Conservation (phyloP, 371 early-diverging fungal genomes). For the Actinomortierella ambigua region DNA sequence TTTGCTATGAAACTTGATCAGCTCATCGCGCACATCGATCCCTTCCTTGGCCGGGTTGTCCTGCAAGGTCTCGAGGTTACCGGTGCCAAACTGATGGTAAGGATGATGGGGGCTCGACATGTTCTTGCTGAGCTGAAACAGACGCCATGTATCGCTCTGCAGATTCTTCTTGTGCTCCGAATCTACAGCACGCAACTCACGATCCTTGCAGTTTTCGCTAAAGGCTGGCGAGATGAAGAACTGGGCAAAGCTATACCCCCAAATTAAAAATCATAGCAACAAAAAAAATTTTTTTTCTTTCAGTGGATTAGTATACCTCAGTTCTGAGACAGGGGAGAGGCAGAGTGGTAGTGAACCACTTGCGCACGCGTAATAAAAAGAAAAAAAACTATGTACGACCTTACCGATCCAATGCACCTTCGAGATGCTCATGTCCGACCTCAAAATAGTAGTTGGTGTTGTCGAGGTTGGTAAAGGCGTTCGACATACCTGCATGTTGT, state of each 20-base stretch:
- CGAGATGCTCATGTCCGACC: constrained; percentile 81
- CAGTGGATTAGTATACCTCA: too few species aligned
- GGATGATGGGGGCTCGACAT: constrained; percentile 84
- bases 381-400: not conserved
- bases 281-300: too few species aligned
- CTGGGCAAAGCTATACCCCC: constrained; percentile 74
- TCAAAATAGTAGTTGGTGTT: constrained; percentile 97
- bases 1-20: constrained; percentile 85
- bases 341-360: not conserved
- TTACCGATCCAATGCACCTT: constrained; percentile 88
- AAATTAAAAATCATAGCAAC: constrained; percentile 1
- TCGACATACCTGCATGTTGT: constrained; percentile 90
- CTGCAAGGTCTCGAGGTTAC: constrained; percentile 82
- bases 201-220: constrained; percentile 83
- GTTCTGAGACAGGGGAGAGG: too few species aligned
- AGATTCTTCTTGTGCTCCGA: constrained; percentile 95
- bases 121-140: constrained; percentile 84
- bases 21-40: constrained; percentile 80
- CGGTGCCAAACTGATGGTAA: constrained; percentile 87
- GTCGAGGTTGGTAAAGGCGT: constrained; percentile 93
- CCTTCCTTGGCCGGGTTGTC: constrained; percentile 74
- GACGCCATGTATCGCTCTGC: constrained; percentile 86
- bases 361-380: not conserved
- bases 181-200: constrained; percentile 94
- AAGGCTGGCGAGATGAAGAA: constrained; percentile 94